Evolutionary conservation across 352 stramenopile genomes (phyloP).

Genomic region (Phytophthora sp.): DNA sequence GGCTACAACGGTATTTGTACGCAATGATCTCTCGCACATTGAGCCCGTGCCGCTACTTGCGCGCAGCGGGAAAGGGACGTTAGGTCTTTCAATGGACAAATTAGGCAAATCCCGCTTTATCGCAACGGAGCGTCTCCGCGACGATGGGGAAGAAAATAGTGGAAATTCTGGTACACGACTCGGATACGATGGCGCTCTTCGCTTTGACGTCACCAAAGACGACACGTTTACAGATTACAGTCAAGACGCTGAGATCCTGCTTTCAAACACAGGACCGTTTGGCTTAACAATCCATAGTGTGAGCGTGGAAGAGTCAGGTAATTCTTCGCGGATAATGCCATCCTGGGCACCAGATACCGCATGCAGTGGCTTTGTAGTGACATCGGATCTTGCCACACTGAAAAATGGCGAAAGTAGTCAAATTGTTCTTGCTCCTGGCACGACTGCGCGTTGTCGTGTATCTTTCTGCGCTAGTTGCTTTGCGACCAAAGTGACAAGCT

Average conservation of each 20-base stretch:
- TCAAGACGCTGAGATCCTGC: conserved; percentile 20
- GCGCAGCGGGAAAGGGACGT: conserved; percentile 45
- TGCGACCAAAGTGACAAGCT: conserved; percentile 18
- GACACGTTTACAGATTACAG: conserved; percentile 23
- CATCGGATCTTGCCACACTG: not conserved
- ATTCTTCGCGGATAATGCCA: conserved; percentile 6
- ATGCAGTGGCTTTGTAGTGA: conserved; percentile 24
- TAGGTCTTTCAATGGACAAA: conserved; percentile 30
- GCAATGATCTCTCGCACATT: conserved; percentile 73
- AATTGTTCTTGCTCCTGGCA: conserved; percentile 20
- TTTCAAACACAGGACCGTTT: conserved; percentile 36
- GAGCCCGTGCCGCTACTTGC: conserved; percentile 50
- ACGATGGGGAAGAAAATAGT: not conserved
- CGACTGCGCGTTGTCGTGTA: conserved; percentile 18
- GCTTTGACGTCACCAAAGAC: conserved; percentile 21
- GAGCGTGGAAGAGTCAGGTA: conserved; percentile 2
- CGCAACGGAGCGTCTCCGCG: not conserved
- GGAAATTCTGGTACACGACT: not conserved
- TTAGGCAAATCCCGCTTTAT: conserved; percentile 5
- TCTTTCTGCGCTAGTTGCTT: conserved; percentile 42
- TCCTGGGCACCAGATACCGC: not conserved
- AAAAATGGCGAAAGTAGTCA: not conserved
- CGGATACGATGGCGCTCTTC: conserved; percentile 21
- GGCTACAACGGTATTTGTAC: conserved; percentile 49
- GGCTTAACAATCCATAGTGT: conserved; percentile 27